Percentiles rank a stretch among this genome's conserved stretches.
These are phyloP conservation scores for Plectosphaerella sp. DNA, from an alignment of 2,329 filamentous ascomycete species.

Conservation along the genomic window DNA sequence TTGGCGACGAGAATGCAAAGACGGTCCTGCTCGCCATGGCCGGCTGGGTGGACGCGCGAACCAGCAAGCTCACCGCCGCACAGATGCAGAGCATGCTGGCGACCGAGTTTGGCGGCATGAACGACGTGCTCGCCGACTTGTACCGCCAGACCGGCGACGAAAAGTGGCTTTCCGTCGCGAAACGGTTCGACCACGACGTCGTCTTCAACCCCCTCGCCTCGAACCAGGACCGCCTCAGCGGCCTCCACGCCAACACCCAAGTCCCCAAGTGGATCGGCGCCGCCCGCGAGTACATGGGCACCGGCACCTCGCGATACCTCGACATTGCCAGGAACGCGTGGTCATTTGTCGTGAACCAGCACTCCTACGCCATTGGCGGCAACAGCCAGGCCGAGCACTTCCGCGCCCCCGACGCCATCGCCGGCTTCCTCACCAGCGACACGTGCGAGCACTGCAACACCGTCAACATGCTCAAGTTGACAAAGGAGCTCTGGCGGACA, in stretches of 20 bases:
- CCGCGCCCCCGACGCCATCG: constrained; percentile 38
- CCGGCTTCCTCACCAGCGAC: constrained; percentile 35
- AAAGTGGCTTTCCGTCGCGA: constrained; percentile 39
- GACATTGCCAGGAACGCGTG: constrained; percentile 47
- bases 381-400: constrained; percentile 53
- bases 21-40: constrained; percentile 39
- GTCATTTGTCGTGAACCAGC: constrained; percentile 37
- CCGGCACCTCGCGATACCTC: constrained; percentile 36
- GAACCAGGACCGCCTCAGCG: constrained; percentile 38
- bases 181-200: constrained; percentile 44
- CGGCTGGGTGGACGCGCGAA: constrained; percentile 44
- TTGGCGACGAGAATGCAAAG: constrained; percentile 35
- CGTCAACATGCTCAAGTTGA: constrained; percentile 54
- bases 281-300: constrained; percentile 41
- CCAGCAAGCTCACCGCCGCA: constrained; percentile 30
- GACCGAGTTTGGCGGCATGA: constrained; percentile 51
- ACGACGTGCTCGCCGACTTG: constrained; percentile 43
- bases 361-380: constrained; percentile 48
- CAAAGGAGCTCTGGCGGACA: constrained; percentile 43
- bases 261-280: constrained; percentile 51
- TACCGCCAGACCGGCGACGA: constrained; percentile 40
- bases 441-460: constrained; percentile 50
- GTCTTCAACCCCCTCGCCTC: constrained; percentile 41
- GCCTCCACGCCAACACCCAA: constrained; percentile 48
- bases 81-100: constrained; percentile 44